Conservation (phyloP, 768 basidiomycete species). For the Boletus pseudopeckii region DNA sequence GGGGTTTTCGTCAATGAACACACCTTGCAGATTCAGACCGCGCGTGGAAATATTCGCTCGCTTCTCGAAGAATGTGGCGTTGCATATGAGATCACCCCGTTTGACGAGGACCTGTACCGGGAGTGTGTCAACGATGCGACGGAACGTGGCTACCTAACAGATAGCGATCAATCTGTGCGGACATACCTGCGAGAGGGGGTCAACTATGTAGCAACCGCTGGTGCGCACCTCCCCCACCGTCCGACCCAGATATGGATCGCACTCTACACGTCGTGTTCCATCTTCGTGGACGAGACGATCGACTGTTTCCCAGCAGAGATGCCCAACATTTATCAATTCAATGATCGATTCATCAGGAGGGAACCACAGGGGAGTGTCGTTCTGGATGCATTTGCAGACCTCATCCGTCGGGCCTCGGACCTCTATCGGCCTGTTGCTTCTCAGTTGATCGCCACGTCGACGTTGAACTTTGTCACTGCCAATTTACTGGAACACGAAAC, state of each 20-base stretch:
- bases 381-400: too few relatives aligned
- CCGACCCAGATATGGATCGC: too few relatives aligned
- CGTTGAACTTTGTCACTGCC: conserved; percentile 35
- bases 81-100: conserved; percentile 4
- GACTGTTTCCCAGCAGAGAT: conserved; percentile 19
- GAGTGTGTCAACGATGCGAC: conserved; percentile 23
- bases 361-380: conserved; percentile 21
- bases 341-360: conserved; percentile 16
- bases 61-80: too few relatives aligned
- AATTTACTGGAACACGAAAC: conserved; percentile 32
- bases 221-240: too few relatives aligned
- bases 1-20: neutral
- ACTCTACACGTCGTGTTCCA: too few relatives aligned
- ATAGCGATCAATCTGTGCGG: conserved; percentile 17
- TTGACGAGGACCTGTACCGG: conserved; percentile 14
- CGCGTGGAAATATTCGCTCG: too few relatives aligned
- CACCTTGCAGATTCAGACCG: too few relatives aligned
- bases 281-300: conserved; percentile 1
- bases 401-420: too few relatives aligned
- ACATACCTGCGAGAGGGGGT: conserved; percentile 33
- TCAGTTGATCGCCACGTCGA: conserved; percentile 35
- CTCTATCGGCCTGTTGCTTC: conserved; percentile 20
- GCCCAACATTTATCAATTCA: neutral
- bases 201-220: conserved; percentile 8
- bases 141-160: conserved; percentile 25